Evolutionary conservation across 2,329 filamentous ascomycete species (phyloP).

Genomic region (Sporothrix globosa): DNA sequence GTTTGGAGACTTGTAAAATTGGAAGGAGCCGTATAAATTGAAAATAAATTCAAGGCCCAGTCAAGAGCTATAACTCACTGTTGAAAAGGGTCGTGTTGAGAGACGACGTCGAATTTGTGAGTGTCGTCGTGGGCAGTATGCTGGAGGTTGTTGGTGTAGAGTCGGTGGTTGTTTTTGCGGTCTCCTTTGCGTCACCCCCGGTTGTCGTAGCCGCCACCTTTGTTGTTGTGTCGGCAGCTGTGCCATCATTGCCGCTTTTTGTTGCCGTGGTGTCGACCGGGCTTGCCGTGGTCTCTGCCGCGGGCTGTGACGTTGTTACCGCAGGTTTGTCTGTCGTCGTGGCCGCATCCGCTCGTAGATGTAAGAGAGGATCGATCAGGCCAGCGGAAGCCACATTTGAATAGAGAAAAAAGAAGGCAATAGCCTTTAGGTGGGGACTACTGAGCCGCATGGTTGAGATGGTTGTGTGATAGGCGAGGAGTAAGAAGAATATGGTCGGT

Average conservation of each 20-base stretch:
- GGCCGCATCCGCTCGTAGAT: conserved; percentile 30
- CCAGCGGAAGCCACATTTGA: conserved; percentile 34
- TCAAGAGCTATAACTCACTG: conserved; percentile 38
- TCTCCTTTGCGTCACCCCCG: background rate
- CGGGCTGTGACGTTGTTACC: background rate
- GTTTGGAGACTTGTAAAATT: background rate
- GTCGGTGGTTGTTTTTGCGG: background rate
- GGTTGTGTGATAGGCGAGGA: background rate
- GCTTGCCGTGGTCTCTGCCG: background rate
- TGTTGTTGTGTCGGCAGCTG: background rate
- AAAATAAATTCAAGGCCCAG: conserved; percentile 32
- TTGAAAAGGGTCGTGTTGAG: conserved; percentile 39
- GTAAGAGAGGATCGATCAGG: conserved; percentile 32
- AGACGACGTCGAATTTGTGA: conserved; percentile 28
- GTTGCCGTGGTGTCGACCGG: background rate
- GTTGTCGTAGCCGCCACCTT: conserved; percentile 13
- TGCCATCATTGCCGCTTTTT: background rate
- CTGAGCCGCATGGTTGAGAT: conserved; percentile 31
- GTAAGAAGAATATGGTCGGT: no score
- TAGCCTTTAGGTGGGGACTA: conserved; percentile 31
- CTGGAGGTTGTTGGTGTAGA: background rate
- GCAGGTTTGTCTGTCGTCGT: conserved; percentile 23
- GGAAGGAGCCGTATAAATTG: conserved; percentile 33
- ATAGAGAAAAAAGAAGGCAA: conserved; percentile 34
- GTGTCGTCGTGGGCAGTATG: conserved; percentile 18